These are phyloP conservation scores for Tolypocladium pustulatum DNA, from an alignment of 2,329 filamentous ascomycete genomes.

Conservation along the genomic window DNA sequence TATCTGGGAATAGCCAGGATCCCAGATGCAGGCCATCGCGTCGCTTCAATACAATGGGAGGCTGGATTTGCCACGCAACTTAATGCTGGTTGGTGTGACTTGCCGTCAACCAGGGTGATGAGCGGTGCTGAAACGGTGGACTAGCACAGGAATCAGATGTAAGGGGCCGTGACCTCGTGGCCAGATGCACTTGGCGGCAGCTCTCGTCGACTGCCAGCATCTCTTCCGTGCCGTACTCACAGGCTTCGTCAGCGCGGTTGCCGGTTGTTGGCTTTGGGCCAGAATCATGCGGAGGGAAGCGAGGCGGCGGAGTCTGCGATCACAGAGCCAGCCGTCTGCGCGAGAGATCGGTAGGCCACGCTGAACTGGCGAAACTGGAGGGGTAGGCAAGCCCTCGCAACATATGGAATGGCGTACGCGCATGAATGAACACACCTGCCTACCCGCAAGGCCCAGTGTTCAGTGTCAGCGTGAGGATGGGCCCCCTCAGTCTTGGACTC, in stretches of 20 bases:
- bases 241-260: neutral
- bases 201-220: neutral
- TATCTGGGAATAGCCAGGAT: slow-evolving; percentile 1
- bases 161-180: neutral
- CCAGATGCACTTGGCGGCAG: neutral
- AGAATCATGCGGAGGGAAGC: slow-evolving; percentile 1
- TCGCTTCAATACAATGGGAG: neutral
- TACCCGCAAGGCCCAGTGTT: neutral
- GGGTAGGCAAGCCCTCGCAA: neutral
- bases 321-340: neutral
- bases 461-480: neutral
- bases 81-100: slow-evolving; percentile 8
- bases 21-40: slow-evolving; percentile 5
- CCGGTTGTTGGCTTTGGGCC: neutral
- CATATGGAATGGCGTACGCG: neutral
- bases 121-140: neutral
- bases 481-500: neutral
- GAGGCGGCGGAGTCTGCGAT: neutral
- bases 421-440: neutral
- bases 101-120: slow-evolving; percentile 1
- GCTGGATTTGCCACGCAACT: slow-evolving; percentile 2
- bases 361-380: neutral
- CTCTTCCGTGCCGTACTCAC: neutral
- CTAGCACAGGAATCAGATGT: neutral
- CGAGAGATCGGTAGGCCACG: neutral